Base-by-base conservation (phyloP, 2,329 filamentous ascomycete genomes). In the Phaeosphaeria sp. region DNA sequence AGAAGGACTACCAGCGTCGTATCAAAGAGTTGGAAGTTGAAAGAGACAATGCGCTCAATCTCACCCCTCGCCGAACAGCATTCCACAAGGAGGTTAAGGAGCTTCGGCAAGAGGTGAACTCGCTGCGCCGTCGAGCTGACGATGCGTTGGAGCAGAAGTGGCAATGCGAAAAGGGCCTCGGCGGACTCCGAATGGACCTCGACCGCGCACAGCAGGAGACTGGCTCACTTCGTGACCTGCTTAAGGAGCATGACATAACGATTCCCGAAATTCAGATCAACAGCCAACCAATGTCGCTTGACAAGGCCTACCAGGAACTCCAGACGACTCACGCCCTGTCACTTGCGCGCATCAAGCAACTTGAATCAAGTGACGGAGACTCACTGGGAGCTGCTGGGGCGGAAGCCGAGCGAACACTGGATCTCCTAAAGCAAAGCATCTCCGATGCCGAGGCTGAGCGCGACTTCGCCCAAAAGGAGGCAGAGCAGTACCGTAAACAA, bases 201-300 rank as follows among this genome's bases (percentile, higher is more conserved):
- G 95, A 98, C 77, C 91, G 93, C 61, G 93, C 95, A 24, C 92
- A 97, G 77, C 91, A 95, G 74, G 95, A 99, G 79, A 96, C 96
- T 27, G 83, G 87, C 42, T 91, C 91, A n/a, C 84, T 99, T 42
- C 88, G 92, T 44, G 86, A 82, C 30, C 82, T 98, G 24, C 84
- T 98, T 20, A 82, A 89, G 59, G 92, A 96, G 75, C 91, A 93
- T 66, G 93, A 97, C 70, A 92, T 93, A 54, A 82, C 89, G 42
- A 87, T 91, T 22, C 88, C 90, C 0, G 87, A 87, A 46, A 84
- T 84, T 17, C 78, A 85, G 56, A 57, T 77, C 33, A 77, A 80
- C 8, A 74, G 77, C 56, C 65, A 89, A 11, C 92, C 91, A 0
- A 84, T 88, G 46, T 89, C 91, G 5, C 83, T 97, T 11, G 86